Base-by-base conservation (phyloP, 257 asterid species). In the Galeopsis tetrahit region DNA sequence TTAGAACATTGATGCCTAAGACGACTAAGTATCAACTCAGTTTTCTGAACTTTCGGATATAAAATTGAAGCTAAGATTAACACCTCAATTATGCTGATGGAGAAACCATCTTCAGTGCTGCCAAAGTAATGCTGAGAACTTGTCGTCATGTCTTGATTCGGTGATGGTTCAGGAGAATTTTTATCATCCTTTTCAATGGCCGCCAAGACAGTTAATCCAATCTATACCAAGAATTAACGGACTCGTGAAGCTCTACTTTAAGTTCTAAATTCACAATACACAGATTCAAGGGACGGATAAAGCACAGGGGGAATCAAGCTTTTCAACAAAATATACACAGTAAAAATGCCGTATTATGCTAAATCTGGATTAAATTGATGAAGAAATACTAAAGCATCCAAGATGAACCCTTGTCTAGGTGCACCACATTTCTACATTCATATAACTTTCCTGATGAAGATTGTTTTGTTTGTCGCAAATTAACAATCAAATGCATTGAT, bases 81-180 rank as follows among this genome's bases (percentile, higher is more conserved):
- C 17, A 87, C 95, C 92, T 90, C 95, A 15, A 90, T 77, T 76
- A 90, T 84, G 44, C 84, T 79, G 80, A 93, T 65, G 66, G 92
- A 80, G 84, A 89, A 86, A 67, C 84, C 87, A 72, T 74, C 82
- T 36, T 78, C 80, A 6, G 7, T 13, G 72, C 78, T 79, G 43
- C 89, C 88, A 71, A 91, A 89, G 51, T 69, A 75, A 70, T 89
- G 96, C 48, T n/a, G 73, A 40, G 96, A 89, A 39, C 46, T 69
- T 5, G 92, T 82, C 49, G 78, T 85, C 96, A 93, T 86, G n/a
- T 75, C 82, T 68, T 60, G 82, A 44, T 36, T 75, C 39, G 77
- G 46, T 38, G 79, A 77, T 36, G 80, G 48, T 21, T 59, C 79
- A 8, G 49, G 72, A 4, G 75, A 56, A 57, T 8, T 64, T 44